Evolutionary conservation across 805 yeast species (phyloP).

Genomic region (Nakazawaea ambrosiae): DNA sequence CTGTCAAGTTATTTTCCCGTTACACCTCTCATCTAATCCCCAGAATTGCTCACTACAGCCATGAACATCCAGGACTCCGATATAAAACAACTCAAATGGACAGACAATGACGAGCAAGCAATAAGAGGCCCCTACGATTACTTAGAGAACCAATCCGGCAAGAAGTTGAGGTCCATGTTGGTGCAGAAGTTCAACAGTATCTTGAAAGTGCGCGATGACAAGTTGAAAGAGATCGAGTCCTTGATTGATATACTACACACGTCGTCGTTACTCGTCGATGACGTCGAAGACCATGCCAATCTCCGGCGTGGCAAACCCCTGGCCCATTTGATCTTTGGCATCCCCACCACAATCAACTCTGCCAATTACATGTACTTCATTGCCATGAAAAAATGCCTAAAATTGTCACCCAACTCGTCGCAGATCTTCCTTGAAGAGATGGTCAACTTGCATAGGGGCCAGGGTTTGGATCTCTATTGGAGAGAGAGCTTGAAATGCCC

Average conservation of each 20-base stretch:
- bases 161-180: slow-evolving; percentile 43
- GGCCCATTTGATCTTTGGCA: slow-evolving; percentile 73
- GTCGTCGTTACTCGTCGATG: slow-evolving; percentile 72
- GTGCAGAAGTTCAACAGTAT: slow-evolving; percentile 49
- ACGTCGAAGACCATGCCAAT: slow-evolving; percentile 74
- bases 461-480: slow-evolving; percentile 87
- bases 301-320: slow-evolving; percentile 73
- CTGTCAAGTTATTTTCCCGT: too few species aligned
- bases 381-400: slow-evolving; percentile 47
- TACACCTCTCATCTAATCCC: too few species aligned
- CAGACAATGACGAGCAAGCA: slow-evolving; percentile 20
- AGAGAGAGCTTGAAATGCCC: slow-evolving; percentile 61
- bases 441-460: slow-evolving; percentile 81
- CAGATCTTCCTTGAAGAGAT: slow-evolving; percentile 61
- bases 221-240: slow-evolving; percentile 32
- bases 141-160: slow-evolving; percentile 45
- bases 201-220: slow-evolving; percentile 32
- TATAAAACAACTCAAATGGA: slow-evolving; percentile 21
- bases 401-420: slow-evolving; percentile 20
- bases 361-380: slow-evolving; percentile 78
- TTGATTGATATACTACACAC: slow-evolving; percentile 58
- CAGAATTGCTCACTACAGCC: too few species aligned
- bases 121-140: slow-evolving; percentile 42
- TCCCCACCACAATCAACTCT: slow-evolving; percentile 74
- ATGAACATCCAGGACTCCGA: slow-evolving; percentile 16